phyloP scores from a whole-genome alignment of 1,284 basidiomycete genomes.

The Ceratobasidium sp. region DNA sequence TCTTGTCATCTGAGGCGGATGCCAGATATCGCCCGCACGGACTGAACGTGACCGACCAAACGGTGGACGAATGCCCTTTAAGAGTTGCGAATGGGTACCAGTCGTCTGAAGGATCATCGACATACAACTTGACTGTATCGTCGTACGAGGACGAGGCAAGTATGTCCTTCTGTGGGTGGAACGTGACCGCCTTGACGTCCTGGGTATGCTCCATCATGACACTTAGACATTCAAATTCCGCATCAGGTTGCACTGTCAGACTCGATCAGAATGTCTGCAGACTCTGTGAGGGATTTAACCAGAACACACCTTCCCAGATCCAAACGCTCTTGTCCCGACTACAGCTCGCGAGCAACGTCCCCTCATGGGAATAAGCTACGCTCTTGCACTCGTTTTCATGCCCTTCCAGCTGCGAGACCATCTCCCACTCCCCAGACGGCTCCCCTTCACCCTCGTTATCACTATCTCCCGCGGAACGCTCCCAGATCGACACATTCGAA shows the following conservation, averaged over 20 bases:
- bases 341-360: conserved; percentile 90
- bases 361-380: conserved; percentile 85
- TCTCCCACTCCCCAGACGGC: conserved; percentile 79
- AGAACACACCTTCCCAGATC: conserved; percentile 92
- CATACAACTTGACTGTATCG: conserved; percentile 93
- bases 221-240: conserved; percentile 95
- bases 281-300: not conserved
- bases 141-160: conserved; percentile 98
- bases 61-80: conserved; percentile 85
- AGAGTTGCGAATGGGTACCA: conserved; percentile 92
- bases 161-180: conserved; percentile 97
- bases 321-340: conserved; percentile 97
- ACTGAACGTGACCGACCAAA: conserved; percentile 90
- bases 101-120: conserved; percentile 94
- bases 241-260: conserved; percentile 81
- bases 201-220: conserved; percentile 98
- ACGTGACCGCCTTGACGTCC: conserved; percentile 95
- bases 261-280: conserved; percentile 11
- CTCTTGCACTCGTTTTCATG: conserved; percentile 99
- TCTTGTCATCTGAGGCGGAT: conserved; percentile 83
- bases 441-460: conserved; percentile 60
- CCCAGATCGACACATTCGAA: conserved; percentile 93
- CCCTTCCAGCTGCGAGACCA: conserved; percentile 88
- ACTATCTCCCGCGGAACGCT: conserved; percentile 64
- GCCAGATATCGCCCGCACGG: conserved; percentile 88